Conservation (phyloP, 2,329 filamentous ascomycete species). For the Aurifilum marmelostoma region DNA sequence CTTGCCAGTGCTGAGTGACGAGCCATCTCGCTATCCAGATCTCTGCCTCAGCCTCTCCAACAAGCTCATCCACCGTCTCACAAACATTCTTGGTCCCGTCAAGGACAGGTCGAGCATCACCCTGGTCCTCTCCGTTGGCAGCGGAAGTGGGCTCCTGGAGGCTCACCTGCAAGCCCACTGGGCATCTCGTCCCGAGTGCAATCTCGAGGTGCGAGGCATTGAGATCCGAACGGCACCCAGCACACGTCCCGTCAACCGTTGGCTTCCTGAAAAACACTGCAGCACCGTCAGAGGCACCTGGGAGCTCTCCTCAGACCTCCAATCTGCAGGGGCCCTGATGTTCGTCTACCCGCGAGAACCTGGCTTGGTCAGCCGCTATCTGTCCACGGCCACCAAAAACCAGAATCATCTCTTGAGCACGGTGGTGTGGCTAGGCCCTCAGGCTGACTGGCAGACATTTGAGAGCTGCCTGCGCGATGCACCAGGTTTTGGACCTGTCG, state of each 20-base stretch:
- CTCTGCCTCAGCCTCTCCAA: slow-evolving; percentile 27
- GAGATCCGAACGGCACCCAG: slow-evolving; percentile 17
- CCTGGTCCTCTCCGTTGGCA: slow-evolving; percentile 26
- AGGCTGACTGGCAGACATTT: slow-evolving; percentile 25
- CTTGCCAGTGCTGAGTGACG: slow-evolving; percentile 8
- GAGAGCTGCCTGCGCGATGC: not conserved
- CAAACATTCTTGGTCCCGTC: slow-evolving; percentile 8
- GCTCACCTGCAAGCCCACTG: slow-evolving; percentile 21
- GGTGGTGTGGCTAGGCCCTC: slow-evolving; percentile 23
- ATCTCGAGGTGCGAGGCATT: slow-evolving; percentile 17
- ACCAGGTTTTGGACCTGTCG: slow-evolving; percentile 10
- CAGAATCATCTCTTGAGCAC: not conserved
- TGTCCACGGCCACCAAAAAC: not conserved
- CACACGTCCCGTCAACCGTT: slow-evolving; percentile 17
- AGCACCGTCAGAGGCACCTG: slow-evolving; percentile 23
- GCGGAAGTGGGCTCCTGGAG: slow-evolving; percentile 27
- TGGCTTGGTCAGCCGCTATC: slow-evolving; percentile 12
- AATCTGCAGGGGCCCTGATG: not conserved
- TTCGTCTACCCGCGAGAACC: slow-evolving; percentile 28
- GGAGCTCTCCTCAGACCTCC: slow-evolving; percentile 15
- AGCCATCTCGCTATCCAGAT: slow-evolving; percentile 18
- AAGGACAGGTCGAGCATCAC: not conserved
- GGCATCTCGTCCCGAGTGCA: not conserved
- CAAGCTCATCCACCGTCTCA: slow-evolving; percentile 15
- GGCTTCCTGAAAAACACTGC: slow-evolving; percentile 18